Conservation (phyloP, 2,329 filamentous ascomycete species). For the Cercospora beticola region DNA sequence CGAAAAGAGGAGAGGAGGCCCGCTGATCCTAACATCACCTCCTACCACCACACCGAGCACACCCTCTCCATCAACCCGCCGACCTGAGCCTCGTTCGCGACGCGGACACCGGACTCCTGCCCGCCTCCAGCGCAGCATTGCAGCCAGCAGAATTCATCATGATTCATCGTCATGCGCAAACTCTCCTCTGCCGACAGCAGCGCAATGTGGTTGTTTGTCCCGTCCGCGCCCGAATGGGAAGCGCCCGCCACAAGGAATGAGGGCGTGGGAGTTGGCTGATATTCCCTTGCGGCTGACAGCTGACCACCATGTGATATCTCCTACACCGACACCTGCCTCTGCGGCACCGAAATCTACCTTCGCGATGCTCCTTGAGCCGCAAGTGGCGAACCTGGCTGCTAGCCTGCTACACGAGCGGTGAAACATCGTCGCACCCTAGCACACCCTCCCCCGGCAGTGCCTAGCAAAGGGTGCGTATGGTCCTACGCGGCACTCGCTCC, state of each 20-base stretch:
- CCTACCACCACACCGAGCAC: background rate
- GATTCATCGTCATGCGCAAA: background rate
- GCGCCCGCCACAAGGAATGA: background rate
- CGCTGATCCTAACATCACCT: background rate
- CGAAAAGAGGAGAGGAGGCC: background rate
- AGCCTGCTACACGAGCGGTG: background rate
- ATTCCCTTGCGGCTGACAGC: background rate
- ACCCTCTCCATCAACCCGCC: background rate
- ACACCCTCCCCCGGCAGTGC: background rate
- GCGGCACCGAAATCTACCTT: background rate
- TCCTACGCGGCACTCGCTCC: background rate
- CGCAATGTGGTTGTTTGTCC: constrained; percentile 6
- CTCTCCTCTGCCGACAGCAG: constrained; percentile 3
- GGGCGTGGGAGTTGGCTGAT: background rate
- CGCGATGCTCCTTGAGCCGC: background rate
- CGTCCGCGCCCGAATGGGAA: background rate
- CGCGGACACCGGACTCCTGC: constrained; percentile 2
- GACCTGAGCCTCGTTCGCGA: background rate
- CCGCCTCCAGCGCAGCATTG: constrained; percentile 3
- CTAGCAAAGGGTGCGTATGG: background rate
- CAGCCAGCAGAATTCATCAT: background rate
- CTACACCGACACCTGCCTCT: background rate
- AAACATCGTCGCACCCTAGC: background rate
- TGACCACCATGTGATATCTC: background rate
- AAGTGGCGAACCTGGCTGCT: background rate